Evolutionary conservation across 78 protist species (phyloP), one percentile per base, ranked within the genome.

Genomic region (Mastigamoeba balamuthi): DNA sequence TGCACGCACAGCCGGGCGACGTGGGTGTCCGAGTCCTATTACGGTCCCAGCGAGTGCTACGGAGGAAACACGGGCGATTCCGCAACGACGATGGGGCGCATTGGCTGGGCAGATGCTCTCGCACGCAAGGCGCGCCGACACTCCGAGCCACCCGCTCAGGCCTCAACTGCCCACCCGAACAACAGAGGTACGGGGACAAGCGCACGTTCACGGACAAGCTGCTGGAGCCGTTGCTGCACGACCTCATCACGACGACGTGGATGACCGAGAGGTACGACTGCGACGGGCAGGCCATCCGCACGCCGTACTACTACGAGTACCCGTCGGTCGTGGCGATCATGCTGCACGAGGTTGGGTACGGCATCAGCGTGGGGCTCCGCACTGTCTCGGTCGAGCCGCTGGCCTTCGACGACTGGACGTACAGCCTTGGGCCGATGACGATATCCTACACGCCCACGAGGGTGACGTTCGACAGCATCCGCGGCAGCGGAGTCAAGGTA

Each of bases 41-140:
- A 74, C 71, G 77, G 5, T 33, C 30, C 77, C 17, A 28, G 25
- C n/a, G 5, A 74, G 27, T 74, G 77, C 40, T 3, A 7, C 72
- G 37, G 71, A 3, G 72, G 77, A 3, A 74, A 74, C 72, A 74
- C 77, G 30, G 77, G 77, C 37, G 77, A 74, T 66, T 67, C 77
- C 3, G 66, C 41, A 3, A 66, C 39, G 52, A 39, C 77, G 25
- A 74, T 74, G 77, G 77, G 77, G 33, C 27, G 77, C 4, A 74
- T 74, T 6, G 77, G 65, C 30, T 74, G 77, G 77, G 4, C 58
- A 3, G 77, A 74, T 67, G 66, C 77, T 3, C 72, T 36, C 17
- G 4, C 75, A 5, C 66, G 68, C 10, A 3, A 67, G 25, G 66
- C 27, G 40, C n/a, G n/a, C n/a, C n/a, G n/a, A n/a, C n/a, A n/a